Conservation (phyloP, 257 asterid species). For the Cruciata laevipes region DNA sequence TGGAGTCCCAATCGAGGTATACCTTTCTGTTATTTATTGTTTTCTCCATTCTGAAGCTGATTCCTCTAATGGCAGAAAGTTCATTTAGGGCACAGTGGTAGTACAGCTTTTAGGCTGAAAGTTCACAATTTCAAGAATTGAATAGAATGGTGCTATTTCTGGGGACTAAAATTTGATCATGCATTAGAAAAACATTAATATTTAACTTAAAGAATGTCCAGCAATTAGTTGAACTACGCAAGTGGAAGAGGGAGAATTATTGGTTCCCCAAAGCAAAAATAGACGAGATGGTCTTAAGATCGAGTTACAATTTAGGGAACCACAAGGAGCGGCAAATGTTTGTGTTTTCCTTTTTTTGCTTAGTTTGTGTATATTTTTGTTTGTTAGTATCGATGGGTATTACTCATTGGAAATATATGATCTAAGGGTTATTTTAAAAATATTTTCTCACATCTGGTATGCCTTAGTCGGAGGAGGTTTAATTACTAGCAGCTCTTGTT, state of each 20-base stretch:
- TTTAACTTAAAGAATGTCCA: neutral
- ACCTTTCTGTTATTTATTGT: neutral
- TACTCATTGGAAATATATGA: neutral
- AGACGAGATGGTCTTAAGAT: too few species aligned
- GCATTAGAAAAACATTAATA: neutral
- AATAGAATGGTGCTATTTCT: neutral
- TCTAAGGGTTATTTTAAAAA: neutral
- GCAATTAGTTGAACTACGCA: neutral
- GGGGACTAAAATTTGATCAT: neutral
- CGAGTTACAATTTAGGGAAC: too few species aligned
- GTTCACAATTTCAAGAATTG: neutral
- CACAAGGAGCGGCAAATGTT: neutral
- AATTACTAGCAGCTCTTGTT: neutral
- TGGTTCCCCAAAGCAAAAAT: neutral
- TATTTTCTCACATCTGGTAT: neutral
- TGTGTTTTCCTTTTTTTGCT: neutral
- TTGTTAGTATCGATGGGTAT: neutral
- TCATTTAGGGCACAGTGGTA: neutral
- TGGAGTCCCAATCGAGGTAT: conserved; percentile 65
- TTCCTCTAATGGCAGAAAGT: neutral
- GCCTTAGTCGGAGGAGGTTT: neutral
- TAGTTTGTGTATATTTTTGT: neutral
- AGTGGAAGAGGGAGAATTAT: too few species aligned
- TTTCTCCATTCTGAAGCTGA: neutral
- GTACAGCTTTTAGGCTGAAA: neutral